Evolutionary conservation across 768 basidiomycete genomes (phyloP), one percentile per base, ranked within the genome.

Genomic region (Trametes cubensis): DNA sequence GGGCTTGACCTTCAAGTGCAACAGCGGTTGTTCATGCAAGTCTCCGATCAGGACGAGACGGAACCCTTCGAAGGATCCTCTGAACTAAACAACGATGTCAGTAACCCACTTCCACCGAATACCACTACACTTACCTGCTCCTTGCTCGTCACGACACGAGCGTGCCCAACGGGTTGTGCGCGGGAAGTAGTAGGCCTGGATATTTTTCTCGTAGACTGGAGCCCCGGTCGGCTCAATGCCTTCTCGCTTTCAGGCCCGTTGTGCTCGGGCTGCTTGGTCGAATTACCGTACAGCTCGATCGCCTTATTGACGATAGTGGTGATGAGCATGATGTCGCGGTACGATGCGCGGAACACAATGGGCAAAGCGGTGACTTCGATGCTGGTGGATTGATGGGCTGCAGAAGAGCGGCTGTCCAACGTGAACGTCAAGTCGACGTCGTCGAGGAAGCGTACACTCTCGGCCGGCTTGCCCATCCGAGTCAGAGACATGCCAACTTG

Each of bases 21-120:
- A 78, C 79, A 98, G 84, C 0, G 97, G 97, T 66, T 97, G 89
- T 69, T 98, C 96, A 67, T 98, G 90, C 62, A 94, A 74, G 74
- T 98, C 96, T 4, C 97, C 95, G 57, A 98, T 98, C 39, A 98
- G 81, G 53, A 98, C 85, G 25, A 99, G 78, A 60, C 94, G 88
- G 77, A 99, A 92, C 2, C 95, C 96, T 60, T 95, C 94, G 61
- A 97, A 85, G 0, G 86, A 87, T 0, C 85, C 92, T 71, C 88
- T 91, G 64, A 97, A 78, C 94, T 98, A 64, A 21, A 20, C 21
- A 41, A 58, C 47, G n/a, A 45, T 25, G 57, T 61, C 25, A 34
- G 59, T 4, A 42, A 28, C 6, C 39, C 26, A 53, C n/a, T n/a
- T 18, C 42, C 25, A 57, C 14, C 11, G 8, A 11, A 0, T 26